Evolutionary conservation across 331 rosid genomes (phyloP).

Genomic region (Acacia concinna): DNA sequence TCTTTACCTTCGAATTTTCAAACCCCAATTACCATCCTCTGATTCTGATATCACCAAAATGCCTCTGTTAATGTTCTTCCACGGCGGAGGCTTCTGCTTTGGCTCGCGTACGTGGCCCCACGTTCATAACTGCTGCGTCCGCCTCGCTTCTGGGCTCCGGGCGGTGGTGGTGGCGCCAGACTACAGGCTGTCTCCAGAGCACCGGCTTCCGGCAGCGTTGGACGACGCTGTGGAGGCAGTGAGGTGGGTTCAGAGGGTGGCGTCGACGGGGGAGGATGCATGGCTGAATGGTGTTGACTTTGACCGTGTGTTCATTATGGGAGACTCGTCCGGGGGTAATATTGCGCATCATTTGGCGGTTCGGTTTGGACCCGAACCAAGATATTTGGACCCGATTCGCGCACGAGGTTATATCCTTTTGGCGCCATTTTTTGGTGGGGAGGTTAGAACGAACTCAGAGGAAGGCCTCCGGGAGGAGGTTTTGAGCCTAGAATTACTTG

Average conservation of each 20-base stretch:
- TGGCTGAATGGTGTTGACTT: slow-evolving; percentile 62
- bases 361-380: slow-evolving; percentile 37
- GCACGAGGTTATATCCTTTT: slow-evolving; percentile 61
- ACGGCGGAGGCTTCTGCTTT: slow-evolving; percentile 87
- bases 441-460: slow-evolving; percentile 72
- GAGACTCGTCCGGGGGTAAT: slow-evolving; percentile 92
- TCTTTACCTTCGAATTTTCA: slow-evolving; percentile 72
- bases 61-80: slow-evolving; percentile 56
- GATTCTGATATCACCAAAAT: slow-evolving; percentile 11
- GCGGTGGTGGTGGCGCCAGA: slow-evolving; percentile 61
- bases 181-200: slow-evolving; percentile 80
- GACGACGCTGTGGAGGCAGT: slow-evolving; percentile 66
- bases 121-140: slow-evolving; percentile 66
- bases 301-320: slow-evolving; percentile 59
- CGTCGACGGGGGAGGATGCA: slow-evolving; percentile 42
- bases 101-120: slow-evolving; percentile 80
- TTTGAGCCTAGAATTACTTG: slow-evolving; percentile 65
- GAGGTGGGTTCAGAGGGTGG: slow-evolving; percentile 62
- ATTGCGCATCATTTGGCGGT: slow-evolving; percentile 87
- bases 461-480: slow-evolving; percentile 59
- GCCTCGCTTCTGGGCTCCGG: slow-evolving; percentile 47
- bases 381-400: slow-evolving; percentile 40
- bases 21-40: slow-evolving; percentile 32
- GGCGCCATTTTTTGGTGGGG: slow-evolving; percentile 96
- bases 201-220: slow-evolving; percentile 69